Evolutionary conservation across 208 protist genomes (phyloP).

Genomic region (Tritrichomonas foetus): DNA sequence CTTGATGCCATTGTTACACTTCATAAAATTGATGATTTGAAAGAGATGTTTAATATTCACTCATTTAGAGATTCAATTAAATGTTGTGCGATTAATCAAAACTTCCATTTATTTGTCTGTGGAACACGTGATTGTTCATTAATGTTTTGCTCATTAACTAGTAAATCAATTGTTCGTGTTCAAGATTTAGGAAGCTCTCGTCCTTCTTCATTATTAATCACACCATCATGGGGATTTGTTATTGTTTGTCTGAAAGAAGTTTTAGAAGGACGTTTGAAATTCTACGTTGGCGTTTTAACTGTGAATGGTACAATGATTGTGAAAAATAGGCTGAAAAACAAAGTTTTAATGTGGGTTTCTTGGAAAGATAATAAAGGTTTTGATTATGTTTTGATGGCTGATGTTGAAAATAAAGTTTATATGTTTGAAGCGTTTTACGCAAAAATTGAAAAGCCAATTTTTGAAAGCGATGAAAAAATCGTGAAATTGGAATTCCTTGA

Average conservation of each 20-base stretch:
- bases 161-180: neutral
- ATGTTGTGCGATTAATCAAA: neutral
- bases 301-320: neutral
- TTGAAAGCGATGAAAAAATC: neutral
- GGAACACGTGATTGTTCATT: neutral
- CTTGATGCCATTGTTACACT: neutral
- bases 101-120: neutral
- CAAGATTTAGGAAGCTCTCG: neutral
- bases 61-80: neutral
- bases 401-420: neutral
- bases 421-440: slow-evolving; percentile 2
- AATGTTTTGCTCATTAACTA: neutral
- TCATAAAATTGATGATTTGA: neutral
- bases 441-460: neutral
- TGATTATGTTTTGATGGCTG: neutral
- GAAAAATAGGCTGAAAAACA: neutral
- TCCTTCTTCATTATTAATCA: neutral
- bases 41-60: neutral
- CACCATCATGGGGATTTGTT: neutral
- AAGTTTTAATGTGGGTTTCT: too few species aligned
- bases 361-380: neutral
- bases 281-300: neutral
- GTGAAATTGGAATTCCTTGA: neutral
- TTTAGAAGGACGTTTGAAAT: neutral
- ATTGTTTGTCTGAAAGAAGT: neutral